A percentile compares a stretch with the other conserved stretches of the same genome.
These are phyloP conservation scores for Colletotrichum endophyticum DNA, from an alignment of 2,329 filamentous ascomycete genomes.

Conservation along the genomic window DNA sequence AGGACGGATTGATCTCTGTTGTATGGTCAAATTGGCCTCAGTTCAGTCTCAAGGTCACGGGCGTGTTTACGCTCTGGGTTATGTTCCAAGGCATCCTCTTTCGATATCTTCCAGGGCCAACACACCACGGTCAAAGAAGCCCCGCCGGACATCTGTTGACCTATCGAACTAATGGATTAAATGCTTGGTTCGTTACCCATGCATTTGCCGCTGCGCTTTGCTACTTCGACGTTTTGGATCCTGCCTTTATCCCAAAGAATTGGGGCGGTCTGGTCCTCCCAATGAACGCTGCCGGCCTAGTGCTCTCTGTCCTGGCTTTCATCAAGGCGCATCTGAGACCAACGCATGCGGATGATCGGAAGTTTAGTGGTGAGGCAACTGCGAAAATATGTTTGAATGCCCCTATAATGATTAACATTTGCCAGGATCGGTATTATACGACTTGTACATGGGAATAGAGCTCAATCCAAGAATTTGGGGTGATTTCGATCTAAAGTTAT, in stretches of 20 bases:
- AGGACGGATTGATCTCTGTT: not conserved
- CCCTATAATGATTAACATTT: not conserved
- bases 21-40: not conserved
- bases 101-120: conserved; percentile 4
- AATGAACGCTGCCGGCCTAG: conserved; percentile 38
- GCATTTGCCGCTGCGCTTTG: conserved; percentile 29
- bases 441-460: conserved; percentile 52
- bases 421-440: conserved; percentile 41
- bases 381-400: not conserved
- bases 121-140: conserved; percentile 41
- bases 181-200: conserved; percentile 43
- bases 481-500: conserved; percentile 50
- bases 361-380: not conserved
- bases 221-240: conserved; percentile 35
- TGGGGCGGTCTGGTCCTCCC: conserved; percentile 43
- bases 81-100: conserved; percentile 10
- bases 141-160: conserved; percentile 46
- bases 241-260: conserved; percentile 44
- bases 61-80: not conserved
- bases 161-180: conserved; percentile 48
- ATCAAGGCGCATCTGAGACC: not conserved
- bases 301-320: not conserved
- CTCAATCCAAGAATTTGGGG: conserved; percentile 47
- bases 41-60: not conserved
- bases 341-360: not conserved